These are phyloP conservation scores for Suillus subluteus DNA, from an alignment of 768 basidiomycete species.

Conservation along the genomic window DNA sequence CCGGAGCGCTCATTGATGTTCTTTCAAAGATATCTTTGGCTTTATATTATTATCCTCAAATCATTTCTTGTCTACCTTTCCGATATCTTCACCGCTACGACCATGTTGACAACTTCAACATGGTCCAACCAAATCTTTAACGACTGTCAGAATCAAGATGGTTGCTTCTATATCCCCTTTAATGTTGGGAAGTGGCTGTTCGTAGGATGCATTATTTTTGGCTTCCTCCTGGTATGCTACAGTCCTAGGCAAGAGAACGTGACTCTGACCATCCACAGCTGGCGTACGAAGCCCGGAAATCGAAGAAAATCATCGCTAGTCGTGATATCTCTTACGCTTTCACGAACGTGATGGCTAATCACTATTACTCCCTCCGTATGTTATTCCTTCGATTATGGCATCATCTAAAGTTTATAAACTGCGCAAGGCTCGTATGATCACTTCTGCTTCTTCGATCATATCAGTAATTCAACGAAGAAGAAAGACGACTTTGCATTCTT, in stretches of 20 bases:
- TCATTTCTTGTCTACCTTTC: slow-evolving; percentile 95
- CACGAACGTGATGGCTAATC: slow-evolving; percentile 96
- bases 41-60: slow-evolving; percentile 93
- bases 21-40: slow-evolving; percentile 78
- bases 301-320: slow-evolving; percentile 92
- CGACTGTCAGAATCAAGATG: slow-evolving; percentile 61
- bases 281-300: slow-evolving; percentile 89
- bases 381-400: slow-evolving; percentile 16
- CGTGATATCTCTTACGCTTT: slow-evolving; percentile 98
- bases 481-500: slow-evolving; percentile 99
- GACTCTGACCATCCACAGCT: slow-evolving; percentile 50
- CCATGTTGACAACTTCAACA: slow-evolving; percentile 88
- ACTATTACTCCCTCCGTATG: slow-evolving; percentile 94
- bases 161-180: slow-evolving; percentile 88
- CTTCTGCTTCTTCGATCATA: slow-evolving; percentile 98
- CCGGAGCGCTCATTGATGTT: slow-evolving; percentile 15
- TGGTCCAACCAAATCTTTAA: slow-evolving; percentile 94
- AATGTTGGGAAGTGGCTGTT: slow-evolving; percentile 93
- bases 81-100: slow-evolving; percentile 97
- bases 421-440: slow-evolving; percentile 87
- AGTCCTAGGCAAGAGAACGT: slow-evolving; percentile 3
- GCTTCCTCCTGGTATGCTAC: slow-evolving; percentile 83
- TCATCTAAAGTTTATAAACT: slow-evolving; percentile 2
- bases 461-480: slow-evolving; percentile 92
- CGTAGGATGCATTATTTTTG: slow-evolving; percentile 97